A percentile compares a stretch with the other conserved stretches of the same genome.
Conservation (phyloP, 2,329 filamentous ascomycete genomes). For the Chalaropsis ovoidea region DNA sequence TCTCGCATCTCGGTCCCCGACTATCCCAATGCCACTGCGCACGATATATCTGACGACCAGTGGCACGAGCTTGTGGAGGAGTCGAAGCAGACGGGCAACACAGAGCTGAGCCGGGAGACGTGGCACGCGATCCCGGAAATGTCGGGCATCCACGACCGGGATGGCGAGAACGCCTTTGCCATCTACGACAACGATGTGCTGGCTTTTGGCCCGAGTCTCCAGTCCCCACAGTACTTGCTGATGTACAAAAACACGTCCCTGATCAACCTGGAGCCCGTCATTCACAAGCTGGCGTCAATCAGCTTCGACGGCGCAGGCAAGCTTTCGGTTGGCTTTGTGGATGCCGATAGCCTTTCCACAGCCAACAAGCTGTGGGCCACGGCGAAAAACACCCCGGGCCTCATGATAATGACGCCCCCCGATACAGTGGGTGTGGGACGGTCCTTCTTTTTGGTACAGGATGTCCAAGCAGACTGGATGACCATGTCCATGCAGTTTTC, state of each 20-base stretch:
- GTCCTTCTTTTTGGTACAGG: constrained; percentile 6
- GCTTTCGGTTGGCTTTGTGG: neutral
- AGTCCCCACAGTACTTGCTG: constrained; percentile 10
- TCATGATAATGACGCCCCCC: constrained; percentile 6
- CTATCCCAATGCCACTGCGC: neutral
- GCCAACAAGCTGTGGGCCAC: constrained; percentile 6
- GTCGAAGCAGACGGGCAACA: neutral
- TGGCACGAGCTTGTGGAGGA: neutral
- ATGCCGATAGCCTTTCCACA: neutral
- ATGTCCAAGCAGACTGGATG: neutral
- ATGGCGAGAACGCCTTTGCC: neutral
- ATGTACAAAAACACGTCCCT: constrained; percentile 4
- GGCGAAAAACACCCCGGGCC: neutral
- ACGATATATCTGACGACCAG: constrained; percentile 3
- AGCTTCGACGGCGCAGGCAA: neutral
- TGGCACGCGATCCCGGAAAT: constrained; percentile 6
- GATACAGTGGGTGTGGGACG: neutral
- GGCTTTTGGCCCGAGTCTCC: neutral
- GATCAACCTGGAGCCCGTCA: neutral
- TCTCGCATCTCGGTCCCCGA: neutral
- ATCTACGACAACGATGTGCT: constrained; percentile 10
- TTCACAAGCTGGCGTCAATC: neutral
- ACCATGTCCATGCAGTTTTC: neutral
- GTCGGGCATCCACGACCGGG: neutral
- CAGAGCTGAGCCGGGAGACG: neutral